Conservation (phyloP, 164 flowering plant genomes). For the Nymphaea thermarum region DNA sequence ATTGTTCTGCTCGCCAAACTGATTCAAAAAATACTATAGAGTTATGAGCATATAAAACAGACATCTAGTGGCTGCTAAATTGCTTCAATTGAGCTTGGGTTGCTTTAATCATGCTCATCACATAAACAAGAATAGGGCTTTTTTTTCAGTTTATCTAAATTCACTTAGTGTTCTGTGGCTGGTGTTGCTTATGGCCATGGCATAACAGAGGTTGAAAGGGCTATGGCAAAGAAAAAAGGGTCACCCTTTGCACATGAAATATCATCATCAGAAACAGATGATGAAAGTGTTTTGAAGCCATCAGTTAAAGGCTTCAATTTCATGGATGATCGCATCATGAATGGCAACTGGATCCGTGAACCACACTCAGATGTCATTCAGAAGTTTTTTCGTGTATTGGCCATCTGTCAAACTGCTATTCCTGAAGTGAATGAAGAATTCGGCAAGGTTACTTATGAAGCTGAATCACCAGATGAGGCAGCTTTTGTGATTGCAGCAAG, state of each 20-base stretch:
- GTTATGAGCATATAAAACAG: no score
- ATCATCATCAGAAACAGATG: slow-evolving; percentile 8
- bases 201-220: slow-evolving; percentile 80
- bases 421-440: slow-evolving; percentile 70
- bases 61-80: no score
- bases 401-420: slow-evolving; percentile 83
- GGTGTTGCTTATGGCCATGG: slow-evolving; percentile 90
- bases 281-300: slow-evolving; percentile 10
- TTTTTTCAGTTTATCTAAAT: no score
- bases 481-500: slow-evolving; percentile 96
- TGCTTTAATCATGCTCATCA: no score
- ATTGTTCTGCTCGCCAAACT: no score
- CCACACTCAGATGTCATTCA: slow-evolving; percentile 47
- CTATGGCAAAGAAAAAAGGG: slow-evolving; percentile 51
- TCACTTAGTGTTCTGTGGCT: slow-evolving; percentile 47
- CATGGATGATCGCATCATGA: slow-evolving; percentile 62
- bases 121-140: no score
- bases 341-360: slow-evolving; percentile 76
- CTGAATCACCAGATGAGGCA: slow-evolving; percentile 99
- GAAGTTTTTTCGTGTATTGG: slow-evolving; percentile 60
- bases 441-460: slow-evolving; percentile 65
- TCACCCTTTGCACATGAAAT: slow-evolving; percentile 20
- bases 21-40: no score
- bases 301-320: slow-evolving; percentile 58
- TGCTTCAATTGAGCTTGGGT: no score